Evolutionary conservation across 2,329 filamentous ascomycete species (phyloP).

Genomic region (Diaporthe ampelina): DNA sequence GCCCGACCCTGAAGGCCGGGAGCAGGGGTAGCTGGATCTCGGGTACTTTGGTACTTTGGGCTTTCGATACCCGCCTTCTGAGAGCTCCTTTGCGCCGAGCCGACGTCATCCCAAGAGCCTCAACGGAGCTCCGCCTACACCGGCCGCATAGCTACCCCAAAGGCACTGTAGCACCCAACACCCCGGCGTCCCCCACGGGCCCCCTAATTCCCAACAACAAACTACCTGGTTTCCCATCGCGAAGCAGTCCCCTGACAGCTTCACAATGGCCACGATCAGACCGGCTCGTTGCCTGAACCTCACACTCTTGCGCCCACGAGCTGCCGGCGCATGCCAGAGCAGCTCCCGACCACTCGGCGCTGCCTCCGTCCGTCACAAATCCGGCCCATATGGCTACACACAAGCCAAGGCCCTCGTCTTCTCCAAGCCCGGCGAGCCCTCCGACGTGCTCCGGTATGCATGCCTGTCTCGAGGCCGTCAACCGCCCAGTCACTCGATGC

Average conservation of each 20-base stretch:
- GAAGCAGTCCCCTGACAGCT: conserved; percentile 7
- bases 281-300: conserved; percentile 39
- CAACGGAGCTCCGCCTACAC: conserved; percentile 19
- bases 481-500: not conserved
- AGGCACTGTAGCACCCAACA: not conserved
- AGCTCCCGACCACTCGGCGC: conserved; percentile 42
- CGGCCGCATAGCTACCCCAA: no score
- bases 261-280: conserved; percentile 40
- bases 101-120: conserved; percentile 35
- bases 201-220: conserved; percentile 14
- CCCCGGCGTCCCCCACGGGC: not conserved
- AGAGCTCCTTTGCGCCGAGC: conserved; percentile 17
- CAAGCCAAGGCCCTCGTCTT: conserved; percentile 88
- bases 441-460: conserved; percentile 74
- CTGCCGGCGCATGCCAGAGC: conserved; percentile 7
- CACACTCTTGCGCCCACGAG: conserved; percentile 33
- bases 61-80: not conserved
- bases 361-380: conserved; percentile 61
- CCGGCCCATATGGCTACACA: conserved; percentile 82
- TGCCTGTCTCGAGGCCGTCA: not conserved
- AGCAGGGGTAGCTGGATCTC: not conserved
- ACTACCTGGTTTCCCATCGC: not conserved
- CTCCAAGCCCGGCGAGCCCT: conserved; percentile 80
- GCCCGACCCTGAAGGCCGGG: not conserved
- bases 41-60: not conserved